Conservation (phyloP, 192 early-diverging fungal genomes). For the Backusella tarrabulga region DNA sequence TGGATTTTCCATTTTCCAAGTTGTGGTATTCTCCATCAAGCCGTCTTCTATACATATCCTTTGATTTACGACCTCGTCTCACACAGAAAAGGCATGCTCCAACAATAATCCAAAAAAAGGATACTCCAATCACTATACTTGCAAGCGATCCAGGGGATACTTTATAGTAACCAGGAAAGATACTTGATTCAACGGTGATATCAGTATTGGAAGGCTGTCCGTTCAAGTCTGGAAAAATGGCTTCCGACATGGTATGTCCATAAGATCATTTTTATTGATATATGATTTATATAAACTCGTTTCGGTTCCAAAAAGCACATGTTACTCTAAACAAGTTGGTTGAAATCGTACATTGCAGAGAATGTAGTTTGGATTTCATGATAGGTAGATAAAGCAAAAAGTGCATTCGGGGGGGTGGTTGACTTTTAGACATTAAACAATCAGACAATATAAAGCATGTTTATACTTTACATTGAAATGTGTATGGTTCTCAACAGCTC, state of each 20-base stretch:
- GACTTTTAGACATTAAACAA: background rate
- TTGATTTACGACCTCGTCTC: background rate
- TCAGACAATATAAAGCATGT: background rate
- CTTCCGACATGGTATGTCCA: background rate
- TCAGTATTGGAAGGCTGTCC: background rate
- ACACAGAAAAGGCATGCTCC: background rate
- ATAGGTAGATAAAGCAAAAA: background rate
- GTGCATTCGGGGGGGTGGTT: background rate
- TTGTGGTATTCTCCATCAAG: background rate
- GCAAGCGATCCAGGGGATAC: background rate
- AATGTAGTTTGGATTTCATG: background rate
- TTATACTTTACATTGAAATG: background rate
- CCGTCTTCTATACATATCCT: background rate
- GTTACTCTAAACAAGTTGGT: background rate
- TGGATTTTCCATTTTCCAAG: background rate
- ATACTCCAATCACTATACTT: conserved; percentile 4
- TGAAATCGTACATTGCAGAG: background rate
- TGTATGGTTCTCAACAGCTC: too few relatives aligned
- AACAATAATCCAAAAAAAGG: background rate
- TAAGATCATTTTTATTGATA: background rate
- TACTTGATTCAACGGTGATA: background rate
- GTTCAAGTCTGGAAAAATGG: background rate
- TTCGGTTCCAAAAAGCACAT: background rate
- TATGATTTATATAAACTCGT: background rate
- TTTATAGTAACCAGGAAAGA: background rate